Base-by-base conservation (phyloP, 2,329 filamentous ascomycete genomes). In the Colletotrichum graminicola region DNA sequence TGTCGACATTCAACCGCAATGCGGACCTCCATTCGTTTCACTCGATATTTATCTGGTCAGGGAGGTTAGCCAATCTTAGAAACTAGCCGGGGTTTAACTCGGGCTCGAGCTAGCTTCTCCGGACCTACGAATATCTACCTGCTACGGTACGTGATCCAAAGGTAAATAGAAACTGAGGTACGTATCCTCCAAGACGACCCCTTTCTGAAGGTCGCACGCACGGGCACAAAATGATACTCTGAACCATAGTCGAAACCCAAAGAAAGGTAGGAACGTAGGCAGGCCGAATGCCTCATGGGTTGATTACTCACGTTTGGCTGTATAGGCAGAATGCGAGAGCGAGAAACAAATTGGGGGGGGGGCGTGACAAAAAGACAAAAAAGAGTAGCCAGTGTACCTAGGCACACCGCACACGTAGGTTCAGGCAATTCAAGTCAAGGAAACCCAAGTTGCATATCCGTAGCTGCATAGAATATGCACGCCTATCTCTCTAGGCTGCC, bases 401-500 rank as follows among this genome's bases (percentile, higher is more conserved):
- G 16, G 39, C 14, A 41, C 4, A 8, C 39, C 14, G 39, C 12
- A 41, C 39, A 41, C 39, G 5, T 55, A 36, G 32, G 52, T 55
- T 55, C n/a, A 36, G 11, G 32, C 32, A 56, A 26, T 39, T 3
- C 36, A 52, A 39, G 21, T 23, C 32, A 3, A 56, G 34, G 23
- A 39, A 23, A 16, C 16, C 12, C 8, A 36, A 34, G 18, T 21
- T 32, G 26, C 49, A 43, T 43, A n/a, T n/a, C n/a, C n/a, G n/a
- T n/a, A 43, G 16, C 16, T 41, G 16, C 34, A 52, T 52, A 49
- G 45, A 10, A 14, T 26, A 51, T 51, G 23, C 47, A 32, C 26
- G 49, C 49, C 49, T 47, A 45, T 47, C 29, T 32, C 18, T 34
- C 43, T 47, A 62, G 43, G 59, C 36, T 51, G 8, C 43, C 43